Evolutionary conservation across 2,329 filamentous ascomycete genomes (phyloP).

Genomic region (Diaporthe sp.): DNA sequence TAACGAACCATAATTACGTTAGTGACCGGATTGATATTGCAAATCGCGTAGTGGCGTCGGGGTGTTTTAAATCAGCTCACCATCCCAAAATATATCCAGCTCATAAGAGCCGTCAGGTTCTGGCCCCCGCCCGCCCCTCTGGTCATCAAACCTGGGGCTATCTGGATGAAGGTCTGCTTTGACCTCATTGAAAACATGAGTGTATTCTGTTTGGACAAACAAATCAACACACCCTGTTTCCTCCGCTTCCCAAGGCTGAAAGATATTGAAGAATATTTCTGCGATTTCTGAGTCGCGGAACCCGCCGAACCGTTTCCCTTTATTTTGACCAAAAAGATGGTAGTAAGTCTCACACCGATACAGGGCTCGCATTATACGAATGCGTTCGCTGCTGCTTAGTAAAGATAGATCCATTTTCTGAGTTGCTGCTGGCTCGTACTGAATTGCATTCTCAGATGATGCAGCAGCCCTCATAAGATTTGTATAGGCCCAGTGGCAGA

Average conservation of each 20-base stretch:
- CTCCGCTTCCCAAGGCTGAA: slow-evolving; percentile 9
- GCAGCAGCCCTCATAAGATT: not conserved
- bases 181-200: not conserved
- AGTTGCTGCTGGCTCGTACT: not conserved
- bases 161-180: not conserved
- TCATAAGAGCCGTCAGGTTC: not conserved
- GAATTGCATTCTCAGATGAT: not conserved
- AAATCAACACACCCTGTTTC: not conserved
- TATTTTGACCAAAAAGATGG: not conserved
- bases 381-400: not conserved
- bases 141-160: not conserved
- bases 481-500: not conserved
- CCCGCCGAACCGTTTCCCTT: not conserved
- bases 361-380: not conserved
- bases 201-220: not conserved
- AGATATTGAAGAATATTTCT: not conserved
- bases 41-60: not conserved
- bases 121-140: not conserved
- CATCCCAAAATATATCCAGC: not conserved
- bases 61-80: not conserved
- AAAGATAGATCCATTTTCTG: not conserved
- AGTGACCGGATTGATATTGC: not conserved
- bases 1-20: not conserved
- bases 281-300: not conserved
- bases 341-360: not conserved